Conservation (phyloP, 495 filamentous ascomycete genomes). For the Friedmanniomyces simplex region DNA sequence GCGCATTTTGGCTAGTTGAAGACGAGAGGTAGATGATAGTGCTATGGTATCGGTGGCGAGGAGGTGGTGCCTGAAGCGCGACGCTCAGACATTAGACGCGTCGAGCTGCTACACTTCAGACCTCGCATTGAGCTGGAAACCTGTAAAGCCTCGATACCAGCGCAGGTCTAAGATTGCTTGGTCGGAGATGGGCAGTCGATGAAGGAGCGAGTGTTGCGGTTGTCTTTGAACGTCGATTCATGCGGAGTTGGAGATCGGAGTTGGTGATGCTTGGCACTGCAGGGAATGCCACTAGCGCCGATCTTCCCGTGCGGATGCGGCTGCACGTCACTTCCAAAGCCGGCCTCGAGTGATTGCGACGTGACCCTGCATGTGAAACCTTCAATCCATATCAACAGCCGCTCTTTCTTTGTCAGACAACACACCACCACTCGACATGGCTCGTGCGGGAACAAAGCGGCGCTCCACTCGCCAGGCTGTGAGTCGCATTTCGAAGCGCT, state of each 20-base stretch:
- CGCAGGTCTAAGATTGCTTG: too few species aligned
- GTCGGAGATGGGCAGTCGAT: too few species aligned
- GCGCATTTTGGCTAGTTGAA: constrained; percentile 25
- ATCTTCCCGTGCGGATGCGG: background rate
- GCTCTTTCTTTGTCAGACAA: background rate
- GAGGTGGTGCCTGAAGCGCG: background rate
- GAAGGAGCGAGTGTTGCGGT: too few species aligned
- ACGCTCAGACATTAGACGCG: background rate
- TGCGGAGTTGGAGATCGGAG: background rate
- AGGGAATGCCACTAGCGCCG: background rate
- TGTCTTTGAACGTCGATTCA: background rate
- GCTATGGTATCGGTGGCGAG: background rate
- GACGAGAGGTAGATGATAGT: background rate
- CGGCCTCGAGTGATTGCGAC: too few species aligned
- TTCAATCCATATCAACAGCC: too few species aligned
- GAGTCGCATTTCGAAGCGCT: constrained; percentile 10
- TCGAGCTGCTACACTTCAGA: background rate
- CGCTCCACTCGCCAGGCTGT: constrained; percentile 13
- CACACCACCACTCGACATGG: background rate
- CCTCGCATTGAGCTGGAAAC: too few species aligned
- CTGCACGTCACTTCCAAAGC: background rate
- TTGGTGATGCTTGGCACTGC: background rate
- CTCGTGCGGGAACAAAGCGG: constrained; percentile 4
- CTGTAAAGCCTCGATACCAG: too few species aligned
- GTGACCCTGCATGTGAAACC: too few species aligned